Evolutionary conservation across 768 basidiomycete genomes (phyloP).

Genomic region (Kwoniella botswanensis): DNA sequence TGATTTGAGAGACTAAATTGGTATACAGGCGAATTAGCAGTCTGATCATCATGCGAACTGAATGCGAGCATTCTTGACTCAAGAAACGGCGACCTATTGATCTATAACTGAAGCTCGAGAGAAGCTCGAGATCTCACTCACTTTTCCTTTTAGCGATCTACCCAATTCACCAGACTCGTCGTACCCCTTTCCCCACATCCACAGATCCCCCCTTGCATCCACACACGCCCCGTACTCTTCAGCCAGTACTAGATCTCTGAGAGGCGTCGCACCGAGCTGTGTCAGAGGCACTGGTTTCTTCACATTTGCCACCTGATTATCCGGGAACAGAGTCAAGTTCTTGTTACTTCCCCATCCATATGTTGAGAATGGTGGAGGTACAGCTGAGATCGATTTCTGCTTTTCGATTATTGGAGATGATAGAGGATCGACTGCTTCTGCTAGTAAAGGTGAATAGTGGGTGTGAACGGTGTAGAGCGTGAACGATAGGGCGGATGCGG

Average conservation of each 20-base stretch:
- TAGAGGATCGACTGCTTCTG: constrained; percentile 25
- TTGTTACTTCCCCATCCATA: constrained; percentile 56
- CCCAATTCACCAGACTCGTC: constrained; percentile 43
- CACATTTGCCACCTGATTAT: constrained; percentile 30
- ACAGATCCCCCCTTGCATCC: constrained; percentile 56
- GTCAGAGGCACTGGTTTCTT: constrained; percentile 45
- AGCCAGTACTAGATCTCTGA: constrained; percentile 52
- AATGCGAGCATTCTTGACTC: no score
- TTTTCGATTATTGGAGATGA: constrained; percentile 28
- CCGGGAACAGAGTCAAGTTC: constrained; percentile 42
- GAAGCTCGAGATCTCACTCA: constrained; percentile 33
- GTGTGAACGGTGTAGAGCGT: constrained; percentile 39
- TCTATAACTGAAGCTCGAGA: no score
- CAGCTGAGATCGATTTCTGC: constrained; percentile 9
- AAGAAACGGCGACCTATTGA: no score
- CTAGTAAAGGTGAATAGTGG: constrained; percentile 18
- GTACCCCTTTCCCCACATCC: constrained; percentile 58
- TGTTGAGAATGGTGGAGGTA: constrained; percentile 39
- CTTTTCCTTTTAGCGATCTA: constrained; percentile 51
- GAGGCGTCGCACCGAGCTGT: constrained; percentile 51
- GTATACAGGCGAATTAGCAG: neutral
- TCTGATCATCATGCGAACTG: no score
- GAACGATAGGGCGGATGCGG: constrained; percentile 40
- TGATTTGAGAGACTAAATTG: constrained; percentile 68
- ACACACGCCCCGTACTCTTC: constrained; percentile 57